These are phyloP conservation scores for Diplocarpon rosae DNA, from an alignment of 2,329 filamentous ascomycete genomes.

Conservation along the genomic window DNA sequence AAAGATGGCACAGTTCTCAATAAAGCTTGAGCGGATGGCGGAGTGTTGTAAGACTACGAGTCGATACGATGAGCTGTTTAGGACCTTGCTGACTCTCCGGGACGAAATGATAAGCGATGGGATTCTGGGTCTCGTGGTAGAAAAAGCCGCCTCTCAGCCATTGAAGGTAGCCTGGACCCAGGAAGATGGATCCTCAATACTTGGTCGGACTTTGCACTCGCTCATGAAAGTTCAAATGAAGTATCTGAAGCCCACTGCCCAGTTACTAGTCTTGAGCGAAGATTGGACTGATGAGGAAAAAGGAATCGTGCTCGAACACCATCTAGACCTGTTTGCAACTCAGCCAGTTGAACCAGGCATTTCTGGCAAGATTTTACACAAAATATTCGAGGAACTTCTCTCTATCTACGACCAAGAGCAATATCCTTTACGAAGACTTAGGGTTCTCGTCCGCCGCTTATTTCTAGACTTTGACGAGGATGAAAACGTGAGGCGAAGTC, in stretches of 20 bases:
- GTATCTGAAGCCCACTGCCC: slow-evolving; percentile 45
- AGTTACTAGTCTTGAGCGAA: slow-evolving; percentile 28
- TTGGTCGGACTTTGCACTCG: slow-evolving; percentile 48
- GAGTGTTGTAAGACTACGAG: slow-evolving; percentile 45
- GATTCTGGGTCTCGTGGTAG: slow-evolving; percentile 41
- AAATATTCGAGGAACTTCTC: slow-evolving; percentile 18
- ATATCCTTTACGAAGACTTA: slow-evolving; percentile 25
- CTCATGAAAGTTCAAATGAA: slow-evolving; percentile 48
- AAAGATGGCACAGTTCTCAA: slow-evolving; percentile 46
- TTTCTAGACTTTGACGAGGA: slow-evolving; percentile 13
- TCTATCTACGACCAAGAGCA: slow-evolving; percentile 18
- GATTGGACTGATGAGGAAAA: slow-evolving; percentile 37
- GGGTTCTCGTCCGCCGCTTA: slow-evolving; percentile 20
- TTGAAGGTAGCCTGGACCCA: slow-evolving; percentile 42
- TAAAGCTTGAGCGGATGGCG: slow-evolving; percentile 57
- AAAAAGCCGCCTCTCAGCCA: slow-evolving; percentile 37
- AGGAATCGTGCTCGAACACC: slow-evolving; percentile 49
- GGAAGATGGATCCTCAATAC: slow-evolving; percentile 36
- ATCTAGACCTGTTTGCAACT: slow-evolving; percentile 36
- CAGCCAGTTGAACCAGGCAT: slow-evolving; percentile 11
- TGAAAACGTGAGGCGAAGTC: slow-evolving; percentile 5
- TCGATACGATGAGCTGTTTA: slow-evolving; percentile 44
- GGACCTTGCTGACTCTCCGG: slow-evolving; percentile 49
- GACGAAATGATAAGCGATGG: slow-evolving; percentile 49
- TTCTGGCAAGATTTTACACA: slow-evolving; percentile 12